A percentile compares a stretch with the other conserved stretches of the same genome.
phyloP scores from a whole-genome alignment of 2,329 filamentous ascomycete genomes.

The Cadophora luteo-olivacea region DNA sequence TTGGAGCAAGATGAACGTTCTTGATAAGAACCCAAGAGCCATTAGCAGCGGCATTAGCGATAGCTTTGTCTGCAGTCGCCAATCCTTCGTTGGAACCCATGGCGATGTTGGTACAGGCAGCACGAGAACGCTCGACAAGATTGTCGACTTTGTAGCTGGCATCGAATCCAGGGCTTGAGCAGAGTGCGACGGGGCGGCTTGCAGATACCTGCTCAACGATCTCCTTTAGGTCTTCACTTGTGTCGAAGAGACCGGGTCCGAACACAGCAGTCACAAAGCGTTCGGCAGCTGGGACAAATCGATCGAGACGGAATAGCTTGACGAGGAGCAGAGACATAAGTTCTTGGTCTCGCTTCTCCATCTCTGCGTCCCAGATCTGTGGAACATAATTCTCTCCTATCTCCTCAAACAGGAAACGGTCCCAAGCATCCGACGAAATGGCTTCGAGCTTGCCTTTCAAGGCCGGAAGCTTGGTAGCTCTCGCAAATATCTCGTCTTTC shows the following conservation, averaged over 20 bases:
- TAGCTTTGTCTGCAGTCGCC: conserved; percentile 92
- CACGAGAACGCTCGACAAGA: conserved; percentile 82
- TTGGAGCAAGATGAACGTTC: conserved; percentile 95
- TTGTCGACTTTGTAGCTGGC: conserved; percentile 99
- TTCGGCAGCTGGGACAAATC: conserved; percentile 92
- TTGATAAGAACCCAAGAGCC: conserved; percentile 98
- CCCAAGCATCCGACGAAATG: conserved; percentile 72
- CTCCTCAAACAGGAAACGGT: conserved; percentile 84
- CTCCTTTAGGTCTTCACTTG: conserved; percentile 82
- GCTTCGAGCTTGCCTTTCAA: conserved; percentile 76
- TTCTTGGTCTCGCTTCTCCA: conserved; percentile 73
- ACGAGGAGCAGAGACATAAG: conserved; percentile 86
- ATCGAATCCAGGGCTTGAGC: conserved; percentile 95
- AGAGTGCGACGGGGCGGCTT: conserved; percentile 85
- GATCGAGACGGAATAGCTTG: conserved; percentile 93
- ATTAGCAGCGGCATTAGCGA: conserved; percentile 87
- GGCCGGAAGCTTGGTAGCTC: conserved; percentile 71
- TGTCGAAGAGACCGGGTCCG: conserved; percentile 80
- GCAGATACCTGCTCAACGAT: conserved; percentile 86
- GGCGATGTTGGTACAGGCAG: conserved; percentile 93
- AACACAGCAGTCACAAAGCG: conserved; percentile 89
- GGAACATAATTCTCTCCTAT: conserved; percentile 86
- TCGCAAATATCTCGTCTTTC: conserved; percentile 71
- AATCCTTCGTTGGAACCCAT: conserved; percentile 98
- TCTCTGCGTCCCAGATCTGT: conserved; percentile 70